Conservation (phyloP, 2,329 filamentous ascomycete species). For the Fusarium sublunatum region DNA sequence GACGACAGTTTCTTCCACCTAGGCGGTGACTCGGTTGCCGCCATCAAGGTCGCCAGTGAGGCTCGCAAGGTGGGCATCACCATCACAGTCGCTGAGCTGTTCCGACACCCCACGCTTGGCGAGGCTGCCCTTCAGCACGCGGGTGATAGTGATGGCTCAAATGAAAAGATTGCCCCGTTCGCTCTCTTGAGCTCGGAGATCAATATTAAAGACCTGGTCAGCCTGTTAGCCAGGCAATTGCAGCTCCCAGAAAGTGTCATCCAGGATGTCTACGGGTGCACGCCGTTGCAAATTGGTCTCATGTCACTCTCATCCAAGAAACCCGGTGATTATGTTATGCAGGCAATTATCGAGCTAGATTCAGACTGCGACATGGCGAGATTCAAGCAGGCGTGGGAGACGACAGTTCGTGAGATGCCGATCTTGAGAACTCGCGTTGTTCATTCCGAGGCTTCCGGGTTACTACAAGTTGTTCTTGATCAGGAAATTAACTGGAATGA, state of each 20-base stretch:
- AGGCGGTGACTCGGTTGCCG: constrained; percentile 4
- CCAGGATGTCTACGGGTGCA: constrained; percentile 1
- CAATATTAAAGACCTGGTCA: too few relatives aligned
- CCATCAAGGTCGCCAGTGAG: constrained; percentile 60
- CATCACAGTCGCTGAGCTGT: constrained; percentile 49
- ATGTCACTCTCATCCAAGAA: constrained; percentile 15
- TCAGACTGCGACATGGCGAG: neutral
- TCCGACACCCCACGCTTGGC: constrained; percentile 46
- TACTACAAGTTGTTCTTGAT: neutral
- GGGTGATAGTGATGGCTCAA: too few relatives aligned
- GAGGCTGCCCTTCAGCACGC: neutral
- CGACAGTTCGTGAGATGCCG: neutral
- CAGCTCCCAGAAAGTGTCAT: neutral
- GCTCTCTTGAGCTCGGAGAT: too few relatives aligned
- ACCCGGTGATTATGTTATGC: constrained; percentile 9
- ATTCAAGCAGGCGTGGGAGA: neutral
- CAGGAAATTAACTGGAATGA: neutral
- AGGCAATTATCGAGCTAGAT: neutral
- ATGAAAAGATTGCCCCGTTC: too few relatives aligned
- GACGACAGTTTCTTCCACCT: constrained; percentile 13
- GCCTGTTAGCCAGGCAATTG: too few relatives aligned
- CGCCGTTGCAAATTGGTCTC: constrained; percentile 4
- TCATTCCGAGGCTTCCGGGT: neutral
- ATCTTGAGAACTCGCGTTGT: neutral
- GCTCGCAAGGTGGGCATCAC: constrained; percentile 53